phyloP scores from a whole-genome alignment of 1,284 basidiomycete genomes.

The Rhizoctonia solani region DNA sequence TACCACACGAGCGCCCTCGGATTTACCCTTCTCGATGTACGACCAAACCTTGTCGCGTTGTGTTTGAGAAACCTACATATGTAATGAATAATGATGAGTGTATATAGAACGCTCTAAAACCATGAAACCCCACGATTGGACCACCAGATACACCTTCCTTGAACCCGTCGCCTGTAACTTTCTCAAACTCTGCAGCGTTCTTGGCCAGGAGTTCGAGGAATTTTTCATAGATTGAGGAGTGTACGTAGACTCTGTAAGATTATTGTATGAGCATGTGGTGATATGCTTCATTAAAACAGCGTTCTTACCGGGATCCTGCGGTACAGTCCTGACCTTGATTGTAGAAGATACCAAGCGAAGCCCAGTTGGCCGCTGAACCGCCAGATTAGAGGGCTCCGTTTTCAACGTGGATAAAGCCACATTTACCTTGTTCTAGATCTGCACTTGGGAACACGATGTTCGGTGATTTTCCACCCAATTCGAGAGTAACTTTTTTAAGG shows the following conservation, averaged over 20 bases:
- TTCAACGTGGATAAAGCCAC: neutral
- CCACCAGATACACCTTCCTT: slow-evolving; percentile 76
- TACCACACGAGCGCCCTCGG: slow-evolving; percentile 78
- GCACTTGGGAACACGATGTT: slow-evolving; percentile 52
- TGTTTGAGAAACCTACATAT: slow-evolving; percentile 68
- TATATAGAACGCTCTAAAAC: neutral
- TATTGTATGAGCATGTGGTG: slow-evolving; percentile 29
- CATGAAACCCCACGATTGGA: slow-evolving; percentile 65
- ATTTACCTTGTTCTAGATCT: slow-evolving; percentile 63
- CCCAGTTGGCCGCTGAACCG: slow-evolving; percentile 76
- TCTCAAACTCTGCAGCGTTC: slow-evolving; percentile 64
- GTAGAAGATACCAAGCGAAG: slow-evolving; percentile 79
- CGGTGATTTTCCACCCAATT: slow-evolving; percentile 57
- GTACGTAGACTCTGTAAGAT: slow-evolving; percentile 77
- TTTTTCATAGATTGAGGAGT: slow-evolving; percentile 82
- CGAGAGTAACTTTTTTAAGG: slow-evolving; percentile 53
- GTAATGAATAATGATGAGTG: neutral
- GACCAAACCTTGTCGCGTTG: slow-evolving; percentile 89
- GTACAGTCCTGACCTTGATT: slow-evolving; percentile 88
- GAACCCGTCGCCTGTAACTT: slow-evolving; percentile 75
- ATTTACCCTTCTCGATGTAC: slow-evolving; percentile 87
- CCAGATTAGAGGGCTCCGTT: neutral
- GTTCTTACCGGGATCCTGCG: slow-evolving; percentile 64
- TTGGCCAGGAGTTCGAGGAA: slow-evolving; percentile 71
- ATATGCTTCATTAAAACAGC: neutral